Conservation (phyloP, 2,329 filamentous ascomycete genomes). For the Didymella segeticola region DNA sequence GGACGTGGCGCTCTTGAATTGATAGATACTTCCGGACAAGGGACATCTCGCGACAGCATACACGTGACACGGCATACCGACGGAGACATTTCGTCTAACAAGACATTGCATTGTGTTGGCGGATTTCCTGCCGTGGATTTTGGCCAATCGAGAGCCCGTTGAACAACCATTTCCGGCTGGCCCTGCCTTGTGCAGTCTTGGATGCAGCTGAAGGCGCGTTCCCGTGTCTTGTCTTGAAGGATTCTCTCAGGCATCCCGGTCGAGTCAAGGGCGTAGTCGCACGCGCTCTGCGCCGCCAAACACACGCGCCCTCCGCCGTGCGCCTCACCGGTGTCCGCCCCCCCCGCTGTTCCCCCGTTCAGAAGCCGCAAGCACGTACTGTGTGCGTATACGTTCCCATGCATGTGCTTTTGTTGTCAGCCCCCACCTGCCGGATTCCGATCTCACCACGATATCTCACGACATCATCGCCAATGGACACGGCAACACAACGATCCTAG, state of each 20-base stretch:
- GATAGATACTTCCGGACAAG: background rate
- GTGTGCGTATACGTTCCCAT: background rate
- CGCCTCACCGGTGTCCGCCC: background rate
- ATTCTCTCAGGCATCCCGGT: slow-evolving; percentile 1
- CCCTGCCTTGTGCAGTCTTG: background rate
- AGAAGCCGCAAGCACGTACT: background rate
- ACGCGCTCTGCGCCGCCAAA: background rate
- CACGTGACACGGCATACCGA: background rate
- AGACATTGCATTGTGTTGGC: background rate
- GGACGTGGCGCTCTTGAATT: background rate
- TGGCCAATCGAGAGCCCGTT: background rate
- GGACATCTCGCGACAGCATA: background rate
- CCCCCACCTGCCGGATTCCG: slow-evolving; percentile 16
- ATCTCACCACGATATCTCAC: background rate
- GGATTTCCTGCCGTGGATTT: background rate
- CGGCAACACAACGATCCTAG: background rate
- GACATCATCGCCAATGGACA: background rate
- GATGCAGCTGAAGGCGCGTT: background rate
- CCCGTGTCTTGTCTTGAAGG: slow-evolving; percentile 9
- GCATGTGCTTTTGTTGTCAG: slow-evolving; percentile 9
- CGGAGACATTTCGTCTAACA: background rate
- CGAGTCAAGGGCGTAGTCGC: slow-evolving; percentile 5
- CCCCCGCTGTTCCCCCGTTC: background rate
- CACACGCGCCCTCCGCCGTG: background rate
- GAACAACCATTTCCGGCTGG: background rate